Conservation (phyloP, 2,329 filamentous ascomycete species). For the Diatrype stigma region DNA sequence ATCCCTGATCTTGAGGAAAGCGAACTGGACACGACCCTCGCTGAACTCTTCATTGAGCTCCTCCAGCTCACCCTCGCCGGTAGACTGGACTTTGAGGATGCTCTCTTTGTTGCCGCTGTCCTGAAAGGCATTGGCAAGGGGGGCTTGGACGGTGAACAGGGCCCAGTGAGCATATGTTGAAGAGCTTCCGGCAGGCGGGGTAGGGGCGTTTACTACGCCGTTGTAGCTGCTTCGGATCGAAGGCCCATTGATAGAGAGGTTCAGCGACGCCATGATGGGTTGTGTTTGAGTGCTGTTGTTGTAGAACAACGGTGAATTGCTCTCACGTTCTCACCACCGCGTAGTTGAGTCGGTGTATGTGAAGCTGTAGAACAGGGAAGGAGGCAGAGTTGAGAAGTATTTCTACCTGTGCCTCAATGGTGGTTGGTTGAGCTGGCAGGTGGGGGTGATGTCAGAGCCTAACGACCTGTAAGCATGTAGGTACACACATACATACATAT, state of each 20-base stretch:
- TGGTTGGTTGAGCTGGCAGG: constrained; percentile 1
- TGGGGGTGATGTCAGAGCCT: constrained; percentile 28
- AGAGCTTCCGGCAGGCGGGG: constrained; percentile 53
- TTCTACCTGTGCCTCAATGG: too few species aligned
- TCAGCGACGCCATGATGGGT: constrained; percentile 68
- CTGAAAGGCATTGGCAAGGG: constrained; percentile 89
- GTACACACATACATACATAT: too few species aligned
- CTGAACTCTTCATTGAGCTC: constrained; percentile 95
- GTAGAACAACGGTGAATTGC: not conserved
- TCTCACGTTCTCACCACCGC: not conserved
- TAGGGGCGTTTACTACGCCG: constrained; percentile 50
- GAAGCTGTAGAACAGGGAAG: too few species aligned
- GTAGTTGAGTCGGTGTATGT: too few species aligned
- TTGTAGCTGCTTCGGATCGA: constrained; percentile 80
- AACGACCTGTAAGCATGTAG: too few species aligned
- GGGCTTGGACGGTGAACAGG: constrained; percentile 87
- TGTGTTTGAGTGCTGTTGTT: not conserved
- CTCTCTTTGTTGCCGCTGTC: constrained; percentile 84
- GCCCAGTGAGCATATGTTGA: constrained; percentile 90
- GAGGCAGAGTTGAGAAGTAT: too few species aligned
- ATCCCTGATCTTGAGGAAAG: constrained; percentile 94
- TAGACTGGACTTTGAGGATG: constrained; percentile 88
- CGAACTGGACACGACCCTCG: constrained; percentile 94
- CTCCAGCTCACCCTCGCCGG: constrained; percentile 85
- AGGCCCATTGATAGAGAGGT: constrained; percentile 73